Evolutionary conservation across 192 early-diverging fungal genomes (phyloP).

Genomic region (Coemansia sp.): DNA sequence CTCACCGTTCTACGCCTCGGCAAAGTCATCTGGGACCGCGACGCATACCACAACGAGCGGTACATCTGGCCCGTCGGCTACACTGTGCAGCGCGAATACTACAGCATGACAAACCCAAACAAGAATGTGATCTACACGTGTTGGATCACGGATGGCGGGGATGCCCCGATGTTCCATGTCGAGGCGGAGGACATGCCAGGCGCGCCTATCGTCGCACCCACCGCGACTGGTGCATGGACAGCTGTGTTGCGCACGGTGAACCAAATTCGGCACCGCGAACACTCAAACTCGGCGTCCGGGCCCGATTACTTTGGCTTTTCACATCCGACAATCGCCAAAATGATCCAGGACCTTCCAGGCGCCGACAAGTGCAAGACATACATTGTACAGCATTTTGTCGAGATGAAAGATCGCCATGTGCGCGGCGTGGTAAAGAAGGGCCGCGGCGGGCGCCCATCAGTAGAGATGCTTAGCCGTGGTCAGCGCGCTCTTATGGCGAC

Average conservation of each 20-base stretch:
- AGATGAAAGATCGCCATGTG: conserved; percentile 60
- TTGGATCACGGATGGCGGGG: conserved; percentile 71
- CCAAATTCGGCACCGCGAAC: conserved; percentile 72
- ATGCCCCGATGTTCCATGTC: conserved; percentile 78
- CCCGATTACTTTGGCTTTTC: conserved; percentile 93
- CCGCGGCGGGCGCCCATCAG: conserved; percentile 35
- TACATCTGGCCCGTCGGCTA: conserved; percentile 95
- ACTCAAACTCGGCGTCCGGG: conserved; percentile 79
- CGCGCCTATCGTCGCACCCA: conserved; percentile 65
- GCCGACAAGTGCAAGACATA: conserved; percentile 73
- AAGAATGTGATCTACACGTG: conserved; percentile 64
- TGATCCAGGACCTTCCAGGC: conserved; percentile 86
- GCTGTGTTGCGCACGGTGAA: conserved; percentile 77
- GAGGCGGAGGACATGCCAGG: conserved; percentile 77
- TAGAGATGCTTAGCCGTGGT: conserved; percentile 44
- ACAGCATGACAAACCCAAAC: conserved; percentile 69
- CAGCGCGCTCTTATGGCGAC: conserved; percentile 37
- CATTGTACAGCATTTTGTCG: conserved; percentile 66
- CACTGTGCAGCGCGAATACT: conserved; percentile 64
- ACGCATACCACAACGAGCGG: conserved; percentile 82
- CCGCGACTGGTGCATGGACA: conserved; percentile 91
- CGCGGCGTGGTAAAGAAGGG: conserved; percentile 56
- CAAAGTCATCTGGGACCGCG: conserved; percentile 69
- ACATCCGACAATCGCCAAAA: conserved; percentile 77
- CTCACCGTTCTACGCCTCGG: conserved; percentile 74